Conservation (phyloP, 495 filamentous ascomycete genomes). For the Penicillium tannophilum region DNA sequence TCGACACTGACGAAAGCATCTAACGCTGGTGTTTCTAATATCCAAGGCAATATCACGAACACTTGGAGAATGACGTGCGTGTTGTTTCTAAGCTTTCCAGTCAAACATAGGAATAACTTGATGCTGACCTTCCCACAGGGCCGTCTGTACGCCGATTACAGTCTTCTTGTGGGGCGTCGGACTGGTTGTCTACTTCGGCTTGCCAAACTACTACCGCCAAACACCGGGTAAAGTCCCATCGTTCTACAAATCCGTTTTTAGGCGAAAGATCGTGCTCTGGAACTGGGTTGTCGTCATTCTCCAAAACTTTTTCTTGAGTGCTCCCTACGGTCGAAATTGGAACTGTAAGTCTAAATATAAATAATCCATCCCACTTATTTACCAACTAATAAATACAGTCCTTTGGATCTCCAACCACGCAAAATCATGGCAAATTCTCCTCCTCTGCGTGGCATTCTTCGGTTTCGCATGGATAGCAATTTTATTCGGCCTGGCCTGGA, state of each 20-base stretch:
- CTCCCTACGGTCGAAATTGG: conserved; percentile 54
- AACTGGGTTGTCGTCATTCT: conserved; percentile 51
- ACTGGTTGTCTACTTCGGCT: conserved; percentile 44
- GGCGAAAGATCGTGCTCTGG: conserved; percentile 54
- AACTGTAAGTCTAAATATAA: conserved; percentile 36
- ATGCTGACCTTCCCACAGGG: conserved; percentile 20
- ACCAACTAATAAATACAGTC: conserved; percentile 23
- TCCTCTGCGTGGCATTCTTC: conserved; percentile 49
- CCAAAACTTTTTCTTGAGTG: conserved; percentile 53
- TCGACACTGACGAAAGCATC: conserved; percentile 42
- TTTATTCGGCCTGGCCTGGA: conserved; percentile 40
- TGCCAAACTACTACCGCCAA: conserved; percentile 58
- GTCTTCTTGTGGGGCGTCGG: conserved; percentile 46
- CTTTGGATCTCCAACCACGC: conserved; percentile 53
- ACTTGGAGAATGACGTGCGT: conserved; percentile 53
- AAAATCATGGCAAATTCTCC: conserved; percentile 44
- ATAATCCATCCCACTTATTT: neutral
- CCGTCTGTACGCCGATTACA: conserved; percentile 46
- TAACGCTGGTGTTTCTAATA: conserved; percentile 35
- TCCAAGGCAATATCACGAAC: conserved; percentile 39
- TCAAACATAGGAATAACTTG: neutral
- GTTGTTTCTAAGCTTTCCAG: neutral
- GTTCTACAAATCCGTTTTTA: conserved; percentile 50
- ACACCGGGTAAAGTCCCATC: conserved; percentile 66
- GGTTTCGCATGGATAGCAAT: conserved; percentile 45